Evolutionary conservation across 257 asterid genomes (phyloP).

Genomic region (Nyctanthes arbortristis): DNA sequence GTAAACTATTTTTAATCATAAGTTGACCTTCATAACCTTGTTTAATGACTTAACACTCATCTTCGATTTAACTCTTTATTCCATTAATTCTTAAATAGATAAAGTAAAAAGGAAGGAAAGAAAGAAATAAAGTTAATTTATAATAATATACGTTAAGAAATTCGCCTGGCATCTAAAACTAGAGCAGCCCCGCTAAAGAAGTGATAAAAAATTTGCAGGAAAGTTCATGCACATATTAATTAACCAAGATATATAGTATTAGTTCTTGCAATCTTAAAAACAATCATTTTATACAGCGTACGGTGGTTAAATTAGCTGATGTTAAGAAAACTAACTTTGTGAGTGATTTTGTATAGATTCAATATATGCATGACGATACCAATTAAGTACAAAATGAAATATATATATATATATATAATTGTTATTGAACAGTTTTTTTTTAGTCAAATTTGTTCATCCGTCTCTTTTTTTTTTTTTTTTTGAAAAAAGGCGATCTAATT

Average conservation of each 20-base stretch:
- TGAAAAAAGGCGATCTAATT: too few species aligned
- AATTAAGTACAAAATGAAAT: too few species aligned
- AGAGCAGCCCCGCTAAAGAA: not conserved
- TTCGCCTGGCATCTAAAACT: not conserved
- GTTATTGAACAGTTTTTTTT: too few species aligned
- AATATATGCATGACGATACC: too few species aligned
- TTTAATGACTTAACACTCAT: not conserved
- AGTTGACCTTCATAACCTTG: conserved; percentile 22
- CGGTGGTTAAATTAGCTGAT: too few species aligned
- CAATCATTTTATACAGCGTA: not conserved
- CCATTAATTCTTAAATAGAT: not conserved
- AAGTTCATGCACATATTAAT: not conserved
- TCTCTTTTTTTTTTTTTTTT: too few species aligned
- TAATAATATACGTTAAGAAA: not conserved
- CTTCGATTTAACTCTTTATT: not conserved
- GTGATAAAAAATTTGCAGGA: not conserved
- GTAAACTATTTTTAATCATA: conserved; percentile 13
- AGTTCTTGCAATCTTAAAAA: not conserved
- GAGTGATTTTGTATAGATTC: too few species aligned
- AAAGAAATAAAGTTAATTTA: not conserved
- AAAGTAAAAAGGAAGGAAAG: not conserved
- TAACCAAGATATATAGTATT: not conserved
- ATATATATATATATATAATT: too few species aligned
- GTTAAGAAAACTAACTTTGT: too few species aligned
- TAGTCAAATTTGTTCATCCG: too few species aligned